Percentiles rank a stretch among this genome's conserved stretches.
These are phyloP conservation scores for Pulveroboletus ravenelii DNA, from an alignment of 768 basidiomycete species.

Conservation along the genomic window DNA sequence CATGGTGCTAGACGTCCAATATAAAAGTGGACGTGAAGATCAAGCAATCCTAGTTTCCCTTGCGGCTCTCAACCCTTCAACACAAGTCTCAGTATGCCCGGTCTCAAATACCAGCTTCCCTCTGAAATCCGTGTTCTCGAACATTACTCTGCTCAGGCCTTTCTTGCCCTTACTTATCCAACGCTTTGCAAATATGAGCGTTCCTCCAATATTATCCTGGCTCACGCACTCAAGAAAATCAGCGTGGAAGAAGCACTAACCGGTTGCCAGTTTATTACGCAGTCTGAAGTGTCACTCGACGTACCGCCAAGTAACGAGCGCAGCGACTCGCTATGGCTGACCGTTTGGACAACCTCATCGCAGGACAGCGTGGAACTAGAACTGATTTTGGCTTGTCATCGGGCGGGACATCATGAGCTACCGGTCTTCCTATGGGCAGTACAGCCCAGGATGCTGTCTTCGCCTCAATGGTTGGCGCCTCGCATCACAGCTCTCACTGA, in stretches of 20 bases:
- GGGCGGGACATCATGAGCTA: slow-evolving; percentile 40
- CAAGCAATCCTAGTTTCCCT: neutral
- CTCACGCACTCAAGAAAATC: slow-evolving; percentile 44
- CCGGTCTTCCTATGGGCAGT: slow-evolving; percentile 52
- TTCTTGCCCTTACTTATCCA: slow-evolving; percentile 39
- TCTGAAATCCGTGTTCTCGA: slow-evolving; percentile 30
- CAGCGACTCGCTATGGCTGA: slow-evolving; percentile 43
- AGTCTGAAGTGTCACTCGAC: slow-evolving; percentile 31
- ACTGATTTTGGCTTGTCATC: slow-evolving; percentile 45
- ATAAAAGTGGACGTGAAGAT: slow-evolving; percentile 6
- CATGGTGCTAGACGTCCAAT: neutral
- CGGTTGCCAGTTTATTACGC: slow-evolving; percentile 33
- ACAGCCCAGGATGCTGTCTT: slow-evolving; percentile 23
- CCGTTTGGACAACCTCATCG: slow-evolving; percentile 40
- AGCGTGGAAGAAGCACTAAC: slow-evolving; percentile 35
- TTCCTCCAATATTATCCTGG: slow-evolving; percentile 50
- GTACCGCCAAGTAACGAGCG: slow-evolving; percentile 19
- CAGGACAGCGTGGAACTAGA: slow-evolving; percentile 33
- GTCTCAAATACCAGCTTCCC: slow-evolving; percentile 22
- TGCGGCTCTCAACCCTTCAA: neutral
- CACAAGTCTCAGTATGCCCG: slow-evolving; percentile 24
- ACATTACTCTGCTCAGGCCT: slow-evolving; percentile 38
- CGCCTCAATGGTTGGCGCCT: slow-evolving; percentile 26
- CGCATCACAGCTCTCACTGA: slow-evolving; percentile 36
- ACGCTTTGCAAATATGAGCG: slow-evolving; percentile 42